These are phyloP conservation scores for Suillus brevipes DNA, from an alignment of 768 basidiomycete genomes.

Conservation along the genomic window DNA sequence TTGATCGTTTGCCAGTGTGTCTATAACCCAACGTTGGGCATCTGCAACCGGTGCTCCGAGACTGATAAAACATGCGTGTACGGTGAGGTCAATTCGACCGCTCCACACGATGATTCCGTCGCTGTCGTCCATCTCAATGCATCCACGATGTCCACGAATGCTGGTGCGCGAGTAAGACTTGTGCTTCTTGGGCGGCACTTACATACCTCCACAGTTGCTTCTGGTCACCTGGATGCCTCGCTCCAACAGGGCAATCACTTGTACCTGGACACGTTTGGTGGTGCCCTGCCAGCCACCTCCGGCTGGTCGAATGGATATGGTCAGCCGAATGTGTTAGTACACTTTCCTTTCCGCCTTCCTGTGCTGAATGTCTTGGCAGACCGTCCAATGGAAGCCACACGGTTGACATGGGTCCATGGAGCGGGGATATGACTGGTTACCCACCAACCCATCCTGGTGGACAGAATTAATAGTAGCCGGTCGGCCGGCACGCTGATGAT, in stretches of 20 bases:
- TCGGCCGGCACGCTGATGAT: not conserved
- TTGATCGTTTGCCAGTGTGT: not conserved
- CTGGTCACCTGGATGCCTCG: not conserved
- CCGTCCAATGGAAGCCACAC: not conserved
- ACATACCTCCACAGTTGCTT: not conserved
- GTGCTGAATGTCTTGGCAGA: not conserved
- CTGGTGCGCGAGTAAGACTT: not conserved
- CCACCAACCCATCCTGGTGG: not conserved
- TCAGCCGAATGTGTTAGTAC: not conserved
- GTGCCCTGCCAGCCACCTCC: not conserved
- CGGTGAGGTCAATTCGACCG: not conserved
- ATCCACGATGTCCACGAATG: not conserved
- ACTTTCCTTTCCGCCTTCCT: not conserved
- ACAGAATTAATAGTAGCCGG: not conserved
- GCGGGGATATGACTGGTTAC: not conserved
- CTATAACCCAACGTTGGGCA: not conserved
- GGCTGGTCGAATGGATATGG: not conserved
- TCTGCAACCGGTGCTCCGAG: not conserved
- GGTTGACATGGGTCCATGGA: not conserved
- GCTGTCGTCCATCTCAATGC: not conserved
- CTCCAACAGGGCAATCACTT: not conserved
- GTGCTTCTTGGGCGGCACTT: not conserved
- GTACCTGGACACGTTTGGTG: not conserved
- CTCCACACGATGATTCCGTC: not conserved
- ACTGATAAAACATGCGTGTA: conserved; percentile 1